Percentiles rank a stretch among this genome's conserved stretches.
Conservation (phyloP, 2,329 filamentous ascomycete species). For the Exophiala bonariae region DNA sequence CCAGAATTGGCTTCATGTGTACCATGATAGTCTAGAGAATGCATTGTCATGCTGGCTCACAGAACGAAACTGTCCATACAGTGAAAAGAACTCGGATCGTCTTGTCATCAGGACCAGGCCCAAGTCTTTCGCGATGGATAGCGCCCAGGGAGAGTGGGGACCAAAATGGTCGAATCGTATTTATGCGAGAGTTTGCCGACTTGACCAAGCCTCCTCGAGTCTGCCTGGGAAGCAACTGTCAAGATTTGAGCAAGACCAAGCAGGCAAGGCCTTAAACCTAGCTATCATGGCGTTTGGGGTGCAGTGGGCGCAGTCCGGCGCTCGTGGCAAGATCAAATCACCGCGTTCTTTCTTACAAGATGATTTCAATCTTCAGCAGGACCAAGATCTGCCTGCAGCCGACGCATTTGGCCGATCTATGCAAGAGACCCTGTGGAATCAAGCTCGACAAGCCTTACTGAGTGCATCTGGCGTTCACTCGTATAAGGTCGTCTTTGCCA, state of each 20-base stretch:
- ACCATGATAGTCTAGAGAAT: constrained; percentile 24
- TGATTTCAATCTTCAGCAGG: constrained; percentile 3
- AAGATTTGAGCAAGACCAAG: constrained; percentile 35
- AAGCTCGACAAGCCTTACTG: constrained; percentile 41
- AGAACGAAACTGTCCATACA: constrained; percentile 35
- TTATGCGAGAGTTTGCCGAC: constrained; percentile 43
- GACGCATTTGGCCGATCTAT: constrained; percentile 34
- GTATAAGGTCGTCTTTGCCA: constrained; percentile 45
- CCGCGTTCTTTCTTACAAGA: no score
- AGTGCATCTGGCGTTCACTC: constrained; percentile 42
- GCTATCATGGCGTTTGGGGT: constrained; percentile 47
- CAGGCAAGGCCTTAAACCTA: constrained; percentile 41
- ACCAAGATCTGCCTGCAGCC: constrained; percentile 8
- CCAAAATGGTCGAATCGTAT: constrained; percentile 48
- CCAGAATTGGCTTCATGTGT: constrained; percentile 23
- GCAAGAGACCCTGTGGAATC: constrained; percentile 43
- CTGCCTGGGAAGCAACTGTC: constrained; percentile 37
- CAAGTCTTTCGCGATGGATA: constrained; percentile 15
- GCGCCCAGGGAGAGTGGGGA: constrained; percentile 44
- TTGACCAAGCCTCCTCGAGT: constrained; percentile 38
- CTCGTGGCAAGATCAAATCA: neutral
- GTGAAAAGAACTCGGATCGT: neutral
- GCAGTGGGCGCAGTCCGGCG: constrained; percentile 35
- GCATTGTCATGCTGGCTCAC: constrained; percentile 24
- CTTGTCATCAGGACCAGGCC: no score